phyloP scores from a whole-genome alignment of 2,329 filamentous ascomycete species.

The Trichoderma sp. region DNA sequence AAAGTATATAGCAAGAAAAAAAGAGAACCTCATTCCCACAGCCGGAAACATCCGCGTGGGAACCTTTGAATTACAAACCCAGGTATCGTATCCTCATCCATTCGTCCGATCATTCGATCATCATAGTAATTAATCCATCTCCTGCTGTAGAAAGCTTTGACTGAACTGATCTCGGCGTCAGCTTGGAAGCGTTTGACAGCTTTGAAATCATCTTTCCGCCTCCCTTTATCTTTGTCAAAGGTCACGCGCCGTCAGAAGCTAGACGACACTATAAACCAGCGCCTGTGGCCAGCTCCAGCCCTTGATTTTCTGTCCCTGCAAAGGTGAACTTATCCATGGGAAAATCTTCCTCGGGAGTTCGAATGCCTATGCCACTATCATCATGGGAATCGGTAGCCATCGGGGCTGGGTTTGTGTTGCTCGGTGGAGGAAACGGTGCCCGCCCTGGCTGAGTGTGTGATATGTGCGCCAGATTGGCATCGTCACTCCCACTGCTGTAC shows the following conservation, averaged over 20 bases:
- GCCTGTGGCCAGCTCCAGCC: conserved; percentile 33
- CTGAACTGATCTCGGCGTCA: background rate
- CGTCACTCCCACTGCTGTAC: conserved; percentile 50
- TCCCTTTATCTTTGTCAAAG: background rate
- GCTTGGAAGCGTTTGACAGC: background rate
- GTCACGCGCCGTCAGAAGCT: background rate
- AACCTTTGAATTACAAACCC: conserved; percentile 20
- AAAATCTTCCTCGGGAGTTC: conserved; percentile 67
- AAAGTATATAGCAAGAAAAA: conserved; percentile 23
- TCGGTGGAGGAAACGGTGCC: conserved; percentile 53
- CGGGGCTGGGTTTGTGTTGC: conserved; percentile 46
- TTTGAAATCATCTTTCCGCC: background rate
- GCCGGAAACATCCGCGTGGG: conserved; percentile 4
- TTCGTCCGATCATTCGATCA: conserved; percentile 38
- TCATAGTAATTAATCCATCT: conserved; percentile 32
- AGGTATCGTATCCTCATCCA: conserved; percentile 38
- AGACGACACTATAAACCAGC: conserved; percentile 14
- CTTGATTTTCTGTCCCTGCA: conserved; percentile 40
- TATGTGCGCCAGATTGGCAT: conserved; percentile 47
- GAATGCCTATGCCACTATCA: conserved; percentile 74
- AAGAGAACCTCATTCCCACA: conserved; percentile 3
- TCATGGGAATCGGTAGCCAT: conserved; percentile 55
- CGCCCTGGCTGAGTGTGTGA: conserved; percentile 51
- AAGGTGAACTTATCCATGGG: conserved; percentile 61
- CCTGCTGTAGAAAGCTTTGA: conserved; percentile 29